Percentiles rank a stretch among this genome's conserved stretches.
These are phyloP conservation scores for Candida takata DNA, from an alignment of 805 yeast genomes.

Conservation along the genomic window DNA sequence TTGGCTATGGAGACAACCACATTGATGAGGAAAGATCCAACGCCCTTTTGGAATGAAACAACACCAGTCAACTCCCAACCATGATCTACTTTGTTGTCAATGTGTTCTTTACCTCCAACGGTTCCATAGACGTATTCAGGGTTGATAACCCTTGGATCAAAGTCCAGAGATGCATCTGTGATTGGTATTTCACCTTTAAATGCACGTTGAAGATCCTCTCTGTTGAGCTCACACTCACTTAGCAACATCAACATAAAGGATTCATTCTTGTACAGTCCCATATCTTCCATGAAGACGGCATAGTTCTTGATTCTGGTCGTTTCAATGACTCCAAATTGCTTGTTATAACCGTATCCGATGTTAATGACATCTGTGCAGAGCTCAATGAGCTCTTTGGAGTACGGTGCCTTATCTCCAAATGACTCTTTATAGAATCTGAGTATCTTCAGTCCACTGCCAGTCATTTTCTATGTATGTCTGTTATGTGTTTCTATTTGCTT, in stretches of 20 bases:
- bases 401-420: conserved; percentile 1
- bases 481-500: too few species aligned
- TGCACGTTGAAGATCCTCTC: background rate
- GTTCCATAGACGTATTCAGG: conserved; percentile 12
- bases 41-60: conserved; percentile 15
- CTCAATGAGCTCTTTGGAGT: conserved; percentile 3
- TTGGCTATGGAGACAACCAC: conserved; percentile 1
- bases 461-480: too few species aligned
- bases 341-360: conserved; percentile 14
- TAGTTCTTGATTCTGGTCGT: conserved; percentile 16
- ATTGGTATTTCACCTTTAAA: background rate
- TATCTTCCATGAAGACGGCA: conserved; percentile 11
- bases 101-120: conserved; percentile 10
- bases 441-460: background rate
- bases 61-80: conserved; percentile 20
- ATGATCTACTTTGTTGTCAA: background rate
- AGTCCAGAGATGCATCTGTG: conserved; percentile 2
- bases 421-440: conserved; percentile 3
- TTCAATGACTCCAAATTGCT: conserved; percentile 12
- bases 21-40: conserved; percentile 14
- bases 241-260: conserved; percentile 13
- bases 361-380: conserved; percentile 15
- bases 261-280: conserved; percentile 15
- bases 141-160: conserved; percentile 1
- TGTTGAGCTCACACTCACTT: background rate